These are phyloP conservation scores for Salix brachista DNA, from an alignment of 345 rosid genomes.

Conservation along the genomic window DNA sequence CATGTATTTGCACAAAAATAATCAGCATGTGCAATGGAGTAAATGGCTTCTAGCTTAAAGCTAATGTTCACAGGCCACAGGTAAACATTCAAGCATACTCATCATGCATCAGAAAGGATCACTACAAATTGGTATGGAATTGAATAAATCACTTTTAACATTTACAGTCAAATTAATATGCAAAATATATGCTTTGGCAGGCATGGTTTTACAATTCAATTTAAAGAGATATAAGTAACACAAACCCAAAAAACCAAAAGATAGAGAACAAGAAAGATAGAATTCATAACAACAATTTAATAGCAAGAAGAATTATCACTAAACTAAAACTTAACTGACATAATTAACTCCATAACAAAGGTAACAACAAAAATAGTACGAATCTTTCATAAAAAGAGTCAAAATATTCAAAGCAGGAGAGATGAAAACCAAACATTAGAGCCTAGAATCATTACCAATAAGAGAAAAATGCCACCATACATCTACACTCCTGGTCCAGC, in stretches of 20 bases:
- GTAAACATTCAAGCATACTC: neutral
- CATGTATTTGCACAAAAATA: neutral
- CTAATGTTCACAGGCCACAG: neutral
- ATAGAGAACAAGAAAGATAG: slow-evolving; percentile 1
- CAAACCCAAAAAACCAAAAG: neutral
- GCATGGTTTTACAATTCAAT: neutral
- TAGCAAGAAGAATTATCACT: neutral
- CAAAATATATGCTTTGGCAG: neutral
- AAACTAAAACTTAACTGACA: neutral
- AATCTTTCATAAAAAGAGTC: neutral
- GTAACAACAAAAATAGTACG: neutral
- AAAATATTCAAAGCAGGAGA: neutral
- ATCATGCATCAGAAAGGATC: neutral
- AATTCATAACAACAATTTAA: slow-evolving; percentile 3
- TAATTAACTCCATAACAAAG: neutral
- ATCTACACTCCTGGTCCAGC: neutral
- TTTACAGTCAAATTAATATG: neutral
- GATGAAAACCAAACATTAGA: slow-evolving; percentile 6
- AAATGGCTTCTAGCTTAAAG: neutral
- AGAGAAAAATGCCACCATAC: slow-evolving; percentile 5
- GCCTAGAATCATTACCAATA: slow-evolving; percentile 27
- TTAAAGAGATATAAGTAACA: neutral
- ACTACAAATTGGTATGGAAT: neutral
- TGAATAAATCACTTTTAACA: neutral
- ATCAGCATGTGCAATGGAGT: neutral